phyloP scores from a whole-genome alignment of 2,329 filamentous ascomycete species.

The Sporothrix curviconia region DNA sequence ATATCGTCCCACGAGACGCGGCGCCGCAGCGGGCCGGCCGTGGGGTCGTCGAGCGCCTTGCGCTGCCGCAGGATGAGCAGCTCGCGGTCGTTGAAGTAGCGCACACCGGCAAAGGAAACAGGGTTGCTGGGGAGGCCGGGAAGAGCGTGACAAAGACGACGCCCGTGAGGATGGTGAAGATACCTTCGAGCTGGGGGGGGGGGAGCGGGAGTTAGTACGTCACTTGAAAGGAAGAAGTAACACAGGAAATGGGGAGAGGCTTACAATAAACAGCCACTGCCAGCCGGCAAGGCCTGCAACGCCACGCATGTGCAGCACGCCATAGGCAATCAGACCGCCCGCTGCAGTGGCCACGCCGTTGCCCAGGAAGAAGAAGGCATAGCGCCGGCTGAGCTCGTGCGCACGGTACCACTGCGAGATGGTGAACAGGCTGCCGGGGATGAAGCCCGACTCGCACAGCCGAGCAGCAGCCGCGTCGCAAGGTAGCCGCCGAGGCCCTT shows the following conservation, averaged over 20 bases:
- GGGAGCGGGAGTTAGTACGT: background rate
- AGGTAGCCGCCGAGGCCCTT: constrained; percentile 41
- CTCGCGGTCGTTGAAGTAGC: constrained; percentile 34
- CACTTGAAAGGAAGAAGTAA: too few relatives aligned
- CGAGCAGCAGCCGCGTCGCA: constrained; percentile 44
- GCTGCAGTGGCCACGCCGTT: constrained; percentile 45
- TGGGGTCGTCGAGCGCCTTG: constrained; percentile 37
- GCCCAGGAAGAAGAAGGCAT: constrained; percentile 51
- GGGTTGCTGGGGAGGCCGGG: constrained; percentile 39
- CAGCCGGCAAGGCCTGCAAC: constrained; percentile 43
- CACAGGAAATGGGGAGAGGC: background rate
- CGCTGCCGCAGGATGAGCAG: constrained; percentile 36
- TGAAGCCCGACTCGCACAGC: constrained; percentile 48
- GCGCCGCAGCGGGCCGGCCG: constrained; percentile 9
- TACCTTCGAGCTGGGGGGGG: constrained; percentile 37
- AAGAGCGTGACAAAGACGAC: constrained; percentile 37
- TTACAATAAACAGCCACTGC: constrained; percentile 46
- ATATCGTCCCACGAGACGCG: background rate
- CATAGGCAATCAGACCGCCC: constrained; percentile 36
- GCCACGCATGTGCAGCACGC: constrained; percentile 44
- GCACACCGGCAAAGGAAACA: constrained; percentile 32
- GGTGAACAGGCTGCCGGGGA: constrained; percentile 45
- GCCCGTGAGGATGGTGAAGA: constrained; percentile 42
- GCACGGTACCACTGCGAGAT: constrained; percentile 51
- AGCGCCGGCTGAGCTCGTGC: constrained; percentile 44